Conservation (phyloP, 2,329 filamentous ascomycete genomes). For the Decorospora gaudefroyi region DNA sequence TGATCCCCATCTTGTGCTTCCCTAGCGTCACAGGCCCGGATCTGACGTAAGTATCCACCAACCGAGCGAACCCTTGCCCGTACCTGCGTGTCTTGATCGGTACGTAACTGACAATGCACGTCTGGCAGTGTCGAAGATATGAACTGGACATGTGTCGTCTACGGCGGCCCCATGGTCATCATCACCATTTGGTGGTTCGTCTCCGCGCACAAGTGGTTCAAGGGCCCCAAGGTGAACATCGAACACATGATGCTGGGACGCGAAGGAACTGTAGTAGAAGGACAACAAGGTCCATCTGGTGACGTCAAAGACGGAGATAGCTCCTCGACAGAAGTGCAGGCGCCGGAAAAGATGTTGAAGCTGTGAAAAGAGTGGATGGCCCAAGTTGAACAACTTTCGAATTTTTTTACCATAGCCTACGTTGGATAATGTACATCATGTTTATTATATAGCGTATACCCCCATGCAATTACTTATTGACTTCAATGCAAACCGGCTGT, state of each 20-base stretch:
- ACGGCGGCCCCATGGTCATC: conserved; percentile 65
- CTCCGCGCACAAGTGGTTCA: conserved; percentile 69
- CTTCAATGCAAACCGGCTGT: too few species aligned
- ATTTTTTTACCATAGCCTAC: too few species aligned
- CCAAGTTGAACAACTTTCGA: too few species aligned
- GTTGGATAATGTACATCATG: too few species aligned
- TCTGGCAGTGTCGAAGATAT: conserved; percentile 55
- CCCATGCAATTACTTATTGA: too few species aligned
- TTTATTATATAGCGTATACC: too few species aligned
- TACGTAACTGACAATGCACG: conserved; percentile 26
- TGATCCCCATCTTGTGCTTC: conserved; percentile 70
- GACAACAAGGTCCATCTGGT: conserved; percentile 11
- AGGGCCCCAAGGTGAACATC: conserved; percentile 70
- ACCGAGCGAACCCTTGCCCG: too few species aligned
- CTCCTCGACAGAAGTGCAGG: conserved; percentile 5
- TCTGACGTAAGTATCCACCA: conserved; percentile 56
- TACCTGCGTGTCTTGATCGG: neutral
- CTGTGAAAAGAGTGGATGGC: neutral
- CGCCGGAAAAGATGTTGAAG: conserved; percentile 5
- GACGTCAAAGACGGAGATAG: conserved; percentile 14
- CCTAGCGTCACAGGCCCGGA: conserved; percentile 62
- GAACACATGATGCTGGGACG: conserved; percentile 58
- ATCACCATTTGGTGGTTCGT: conserved; percentile 66
- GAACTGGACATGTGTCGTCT: conserved; percentile 73
- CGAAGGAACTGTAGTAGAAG: conserved; percentile 49